Evolutionary conservation across 2,329 filamentous ascomycete species (phyloP).

Genomic region (Hypomyces perniciosus): DNA sequence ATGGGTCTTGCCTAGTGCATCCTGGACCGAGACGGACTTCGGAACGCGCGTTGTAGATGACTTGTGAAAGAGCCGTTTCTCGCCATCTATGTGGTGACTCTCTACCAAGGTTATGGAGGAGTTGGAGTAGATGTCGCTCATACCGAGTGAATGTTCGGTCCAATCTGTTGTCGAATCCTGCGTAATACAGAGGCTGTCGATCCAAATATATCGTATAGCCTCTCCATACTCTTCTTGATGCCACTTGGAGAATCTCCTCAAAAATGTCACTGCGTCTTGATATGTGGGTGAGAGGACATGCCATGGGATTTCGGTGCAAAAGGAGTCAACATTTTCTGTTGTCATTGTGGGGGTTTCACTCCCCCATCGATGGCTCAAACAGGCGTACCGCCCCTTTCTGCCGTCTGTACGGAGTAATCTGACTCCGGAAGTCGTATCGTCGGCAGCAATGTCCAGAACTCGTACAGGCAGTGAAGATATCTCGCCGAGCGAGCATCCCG

Average conservation of each 20-base stretch:
- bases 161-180: slow-evolving; percentile 7
- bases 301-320: slow-evolving; percentile 7
- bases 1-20: slow-evolving; percentile 1
- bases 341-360: not conserved
- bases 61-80: slow-evolving; percentile 5
- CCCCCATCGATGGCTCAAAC: slow-evolving; percentile 8
- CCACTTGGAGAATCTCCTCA: slow-evolving; percentile 8
- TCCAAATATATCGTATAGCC: slow-evolving; percentile 9
- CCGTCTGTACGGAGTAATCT: slow-evolving; percentile 3
- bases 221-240: slow-evolving; percentile 5
- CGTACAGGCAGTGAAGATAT: not conserved
- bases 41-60: not conserved
- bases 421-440: not conserved
- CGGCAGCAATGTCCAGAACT: slow-evolving; percentile 6
- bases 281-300: slow-evolving; percentile 10
- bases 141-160: slow-evolving; percentile 4
- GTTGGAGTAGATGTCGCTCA: slow-evolving; percentile 9
- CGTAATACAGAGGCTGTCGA: slow-evolving; percentile 10
- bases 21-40: not conserved
- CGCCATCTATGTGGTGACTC: not conserved
- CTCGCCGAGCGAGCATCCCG: not conserved
- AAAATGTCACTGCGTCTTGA: slow-evolving; percentile 9
- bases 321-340: not conserved
- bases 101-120: slow-evolving; percentile 5
- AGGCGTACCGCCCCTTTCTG: slow-evolving; percentile 5